These are phyloP conservation scores for Magnolia sinica DNA, from an alignment of 164 flowering plant genomes.

Conservation along the genomic window DNA sequence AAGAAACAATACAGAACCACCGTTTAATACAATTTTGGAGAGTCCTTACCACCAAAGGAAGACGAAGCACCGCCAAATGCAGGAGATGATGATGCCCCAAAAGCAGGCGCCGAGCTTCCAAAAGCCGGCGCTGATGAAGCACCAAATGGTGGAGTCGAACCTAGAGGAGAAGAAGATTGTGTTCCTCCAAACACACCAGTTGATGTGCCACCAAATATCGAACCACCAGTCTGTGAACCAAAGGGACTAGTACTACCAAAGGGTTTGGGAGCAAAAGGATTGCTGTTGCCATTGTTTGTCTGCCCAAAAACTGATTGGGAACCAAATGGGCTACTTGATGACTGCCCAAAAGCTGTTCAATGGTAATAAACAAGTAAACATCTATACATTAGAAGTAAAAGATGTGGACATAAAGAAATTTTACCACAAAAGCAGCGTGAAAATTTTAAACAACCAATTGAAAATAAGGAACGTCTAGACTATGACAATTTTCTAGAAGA, in stretches of 20 bases:
- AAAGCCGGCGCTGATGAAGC: conserved; percentile 77
- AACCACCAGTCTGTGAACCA: conserved; percentile 82
- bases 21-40: background rate
- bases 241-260: conserved; percentile 76
- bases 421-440: background rate
- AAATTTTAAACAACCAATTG: background rate
- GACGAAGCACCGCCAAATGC: conserved; percentile 70
- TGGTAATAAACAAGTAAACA: conserved; percentile 5
- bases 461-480: background rate
- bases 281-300: conserved; percentile 53
- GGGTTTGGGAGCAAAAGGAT: conserved; percentile 93
- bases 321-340: conserved; percentile 79
- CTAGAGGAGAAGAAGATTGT: conserved; percentile 64
- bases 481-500: background rate
- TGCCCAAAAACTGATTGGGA: conserved; percentile 85
- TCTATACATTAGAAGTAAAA: background rate
- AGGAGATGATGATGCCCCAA: conserved; percentile 72
- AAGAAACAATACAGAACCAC: background rate
- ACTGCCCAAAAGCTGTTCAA: conserved; percentile 90
- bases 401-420: background rate
- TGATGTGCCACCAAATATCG: conserved; percentile 87
- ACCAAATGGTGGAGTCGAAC: conserved; percentile 71
- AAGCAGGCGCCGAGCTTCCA: conserved; percentile 62
- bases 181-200: conserved; percentile 89
- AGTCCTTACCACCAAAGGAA: conserved; percentile 58